phyloP scores from a whole-genome alignment of 176 grass and related monocot genomes.

The Poa annua region DNA sequence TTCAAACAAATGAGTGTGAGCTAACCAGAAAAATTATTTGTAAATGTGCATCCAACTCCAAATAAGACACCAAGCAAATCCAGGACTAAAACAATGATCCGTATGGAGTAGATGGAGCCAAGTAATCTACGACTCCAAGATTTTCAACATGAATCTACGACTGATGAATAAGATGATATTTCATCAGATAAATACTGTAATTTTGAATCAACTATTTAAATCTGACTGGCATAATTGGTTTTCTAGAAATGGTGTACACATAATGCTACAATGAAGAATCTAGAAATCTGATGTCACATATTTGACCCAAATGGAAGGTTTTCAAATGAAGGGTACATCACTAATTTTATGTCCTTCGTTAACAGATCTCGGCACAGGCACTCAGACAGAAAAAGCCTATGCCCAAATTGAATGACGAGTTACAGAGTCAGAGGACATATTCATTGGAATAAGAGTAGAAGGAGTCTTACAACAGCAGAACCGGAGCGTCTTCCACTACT shows the following conservation, averaged over 20 bases:
- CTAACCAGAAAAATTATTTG: conserved; percentile 5
- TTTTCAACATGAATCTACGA: background rate
- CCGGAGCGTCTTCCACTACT: conserved; percentile 55
- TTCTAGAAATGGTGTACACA: background rate
- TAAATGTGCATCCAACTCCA: conserved; percentile 5
- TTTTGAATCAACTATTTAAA: conserved; percentile 18
- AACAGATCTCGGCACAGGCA: background rate
- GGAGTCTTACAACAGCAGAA: conserved; percentile 60
- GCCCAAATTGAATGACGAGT: background rate
- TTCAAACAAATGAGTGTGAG: background rate
- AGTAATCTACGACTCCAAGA: background rate
- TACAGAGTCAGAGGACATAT: conserved; percentile 4
- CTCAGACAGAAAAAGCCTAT: conserved; percentile 9
- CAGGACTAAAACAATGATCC: background rate
- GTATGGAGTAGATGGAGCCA: background rate
- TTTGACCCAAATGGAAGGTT: conserved; percentile 13
- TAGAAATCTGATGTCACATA: background rate
- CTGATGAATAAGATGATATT: background rate
- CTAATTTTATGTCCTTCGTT: background rate
- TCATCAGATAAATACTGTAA: background rate
- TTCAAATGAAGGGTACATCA: conserved; percentile 1
- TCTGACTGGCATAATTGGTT: background rate
- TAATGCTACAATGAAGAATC: background rate
- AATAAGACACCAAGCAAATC: conserved; percentile 4
- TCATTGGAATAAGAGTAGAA: conserved; percentile 7